Percentiles rank a stretch among this genome's conserved stretches.
These are phyloP conservation scores for Citrus sp. DNA, from an alignment of 345 rosid genomes.

Conservation along the genomic window DNA sequence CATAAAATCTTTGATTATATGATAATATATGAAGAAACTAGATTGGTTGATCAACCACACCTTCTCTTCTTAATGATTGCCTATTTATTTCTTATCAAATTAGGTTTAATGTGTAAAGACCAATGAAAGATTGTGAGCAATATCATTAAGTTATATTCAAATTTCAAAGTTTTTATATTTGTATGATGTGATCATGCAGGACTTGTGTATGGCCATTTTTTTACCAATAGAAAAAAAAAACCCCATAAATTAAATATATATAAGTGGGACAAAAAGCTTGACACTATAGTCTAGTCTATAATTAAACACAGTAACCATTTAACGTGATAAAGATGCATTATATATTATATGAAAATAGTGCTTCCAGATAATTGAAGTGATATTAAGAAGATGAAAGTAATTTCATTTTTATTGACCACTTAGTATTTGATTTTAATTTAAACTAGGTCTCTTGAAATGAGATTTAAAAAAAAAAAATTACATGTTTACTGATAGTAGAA, in stretches of 20 bases:
- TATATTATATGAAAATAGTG: too few relatives aligned
- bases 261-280: neutral
- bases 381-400: neutral
- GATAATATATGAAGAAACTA: neutral
- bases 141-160: neutral
- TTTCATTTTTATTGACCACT: neutral
- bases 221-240: neutral
- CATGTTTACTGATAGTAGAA: too few relatives aligned
- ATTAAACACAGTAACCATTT: too few relatives aligned
- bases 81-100: neutral
- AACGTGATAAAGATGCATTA: too few relatives aligned
- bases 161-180: neutral
- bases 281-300: neutral
- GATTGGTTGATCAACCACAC: slow-evolving; percentile 8
- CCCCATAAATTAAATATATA: neutral
- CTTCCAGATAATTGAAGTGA: neutral
- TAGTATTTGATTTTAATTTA: neutral
- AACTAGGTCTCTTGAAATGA: too few relatives aligned
- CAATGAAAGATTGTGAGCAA: neutral
- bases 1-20: neutral
- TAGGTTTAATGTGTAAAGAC: neutral
- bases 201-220: neutral
- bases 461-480: too few relatives aligned
- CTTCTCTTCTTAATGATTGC: neutral
- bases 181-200: neutral